Base-by-base conservation (phyloP, 495 filamentous ascomycete species). In the Acidiella bohemica region DNA sequence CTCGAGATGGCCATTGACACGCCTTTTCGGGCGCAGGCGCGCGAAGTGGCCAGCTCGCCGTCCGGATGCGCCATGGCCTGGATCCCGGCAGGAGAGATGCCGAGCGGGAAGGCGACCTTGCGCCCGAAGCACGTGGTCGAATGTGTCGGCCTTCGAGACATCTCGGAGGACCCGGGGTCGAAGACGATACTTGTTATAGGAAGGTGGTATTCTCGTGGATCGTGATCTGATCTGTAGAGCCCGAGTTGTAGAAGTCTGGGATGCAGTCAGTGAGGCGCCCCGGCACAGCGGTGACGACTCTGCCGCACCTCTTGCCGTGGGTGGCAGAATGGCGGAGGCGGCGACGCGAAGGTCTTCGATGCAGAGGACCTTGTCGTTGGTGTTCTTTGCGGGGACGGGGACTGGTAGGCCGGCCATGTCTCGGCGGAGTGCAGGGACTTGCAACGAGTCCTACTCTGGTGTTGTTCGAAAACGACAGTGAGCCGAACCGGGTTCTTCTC, bases 1-100 rank as follows among this genome's bases (percentile, higher is more conserved):
- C 64, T 67, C 0, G 71, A 75, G 17, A 78, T 46, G 0, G 61
- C 67, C 71, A 78, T 76, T 19, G 52, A 48, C 25, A 77, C 56
- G 4, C 62, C 59, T 1, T 39, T 51, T 14, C 62, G 57, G 6
- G 56, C 59, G 18, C 59, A 61, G 8, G 67, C 67, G 8, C 60
- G 54, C 9, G 62, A 53, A 16, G 68, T 67, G 8, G 64, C 68
- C 6, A 65, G 24, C 39, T 72, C 69, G 18, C 69, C 69, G 20
- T 69, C 67, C 14, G 58, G 60, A 45, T 70, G 62, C 9, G 65
- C 63, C 30, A 69, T 49, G 20, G 50, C 57, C 17, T 68, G 67
- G 51, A 70, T 60, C 9, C 59, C 68, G 0, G 64, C 59, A 21
- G 65, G 67, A 1, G 61, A 55, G 16, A 63, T 44, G 4, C 62